These are phyloP conservation scores for Zychaea mexicana DNA, from an alignment of 371 early-diverging fungal species.

Conservation along the genomic window DNA sequence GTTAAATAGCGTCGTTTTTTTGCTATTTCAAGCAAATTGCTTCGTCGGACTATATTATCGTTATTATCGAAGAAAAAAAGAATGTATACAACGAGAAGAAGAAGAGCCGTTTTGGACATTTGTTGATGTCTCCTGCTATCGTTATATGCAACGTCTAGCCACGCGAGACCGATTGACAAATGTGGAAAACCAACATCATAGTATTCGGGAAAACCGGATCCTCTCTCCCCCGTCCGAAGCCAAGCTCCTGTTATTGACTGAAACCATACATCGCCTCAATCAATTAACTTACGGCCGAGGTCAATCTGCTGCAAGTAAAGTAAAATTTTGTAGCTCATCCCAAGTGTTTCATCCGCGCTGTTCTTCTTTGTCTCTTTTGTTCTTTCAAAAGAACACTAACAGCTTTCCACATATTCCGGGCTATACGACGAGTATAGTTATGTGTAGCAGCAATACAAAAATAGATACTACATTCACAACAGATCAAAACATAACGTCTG, in stretches of 20 bases:
- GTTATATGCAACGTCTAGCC: conserved; percentile 8
- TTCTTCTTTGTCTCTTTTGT: neutral
- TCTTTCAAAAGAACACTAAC: neutral
- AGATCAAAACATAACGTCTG: no score
- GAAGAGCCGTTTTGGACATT: neutral
- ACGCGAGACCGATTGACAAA: conserved; percentile 10
- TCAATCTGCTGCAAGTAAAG: neutral
- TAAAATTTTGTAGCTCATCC: neutral
- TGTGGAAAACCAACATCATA: conserved; percentile 2
- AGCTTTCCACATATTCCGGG: no score
- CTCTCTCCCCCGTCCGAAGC: neutral
- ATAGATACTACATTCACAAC: no score
- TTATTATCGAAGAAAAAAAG: neutral
- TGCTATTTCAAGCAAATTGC: no score
- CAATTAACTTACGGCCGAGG: neutral
- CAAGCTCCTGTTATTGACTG: neutral
- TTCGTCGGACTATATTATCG: no score
- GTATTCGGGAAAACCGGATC: conserved; percentile 7
- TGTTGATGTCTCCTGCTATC: neutral
- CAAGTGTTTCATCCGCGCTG: neutral
- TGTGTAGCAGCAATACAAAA: no score
- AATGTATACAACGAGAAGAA: neutral
- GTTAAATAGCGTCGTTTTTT: neutral
- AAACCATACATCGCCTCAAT: neutral
- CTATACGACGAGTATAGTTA: no score